phyloP scores from a whole-genome alignment of 208 protist genomes.

The Trypanosoma boissoni region DNA sequence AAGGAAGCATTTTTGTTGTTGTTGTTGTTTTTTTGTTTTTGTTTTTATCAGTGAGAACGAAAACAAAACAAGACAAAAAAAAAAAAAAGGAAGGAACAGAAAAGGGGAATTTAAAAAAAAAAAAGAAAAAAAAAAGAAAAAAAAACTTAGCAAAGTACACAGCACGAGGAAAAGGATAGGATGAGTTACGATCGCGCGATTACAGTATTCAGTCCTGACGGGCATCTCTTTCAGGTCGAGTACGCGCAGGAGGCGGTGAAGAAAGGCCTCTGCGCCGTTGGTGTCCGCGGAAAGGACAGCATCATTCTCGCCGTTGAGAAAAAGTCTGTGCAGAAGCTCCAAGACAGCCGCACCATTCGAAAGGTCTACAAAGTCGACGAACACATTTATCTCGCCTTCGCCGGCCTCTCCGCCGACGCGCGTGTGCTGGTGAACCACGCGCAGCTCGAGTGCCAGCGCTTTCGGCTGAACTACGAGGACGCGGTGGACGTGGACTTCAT shows the following conservation, averaged over 20 bases:
- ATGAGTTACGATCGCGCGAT: conserved; percentile 99
- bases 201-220: conserved; percentile 99
- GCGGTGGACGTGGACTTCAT: conserved; percentile 97
- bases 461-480: conserved; percentile 99
- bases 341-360: conserved; percentile 98
- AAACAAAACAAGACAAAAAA: not conserved
- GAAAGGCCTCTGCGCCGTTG: conserved; percentile 93
- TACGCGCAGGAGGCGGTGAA: conserved; percentile 99
- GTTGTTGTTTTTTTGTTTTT: not conserved
- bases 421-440: conserved; percentile 98
- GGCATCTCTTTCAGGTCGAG: conserved; percentile 99
- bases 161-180: not conserved
- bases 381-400: conserved; percentile 98
- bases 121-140: conserved; percentile 19
- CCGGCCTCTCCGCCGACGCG: conserved; percentile 98
- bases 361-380: conserved; percentile 99
- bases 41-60: not conserved
- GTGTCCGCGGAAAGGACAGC: conserved; percentile 84
- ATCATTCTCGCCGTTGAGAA: conserved; percentile 99
- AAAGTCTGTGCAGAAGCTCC: conserved; percentile 97
- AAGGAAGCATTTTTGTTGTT: not conserved
- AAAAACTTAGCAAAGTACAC: not conserved
- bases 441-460: conserved; percentile 98
- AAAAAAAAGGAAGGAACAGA: not conserved
- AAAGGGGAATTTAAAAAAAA: conserved; percentile 6